These are phyloP conservation scores for Martensiomyces pterosporus DNA, from an alignment of 192 early-diverging fungal species.

Conservation along the genomic window DNA sequence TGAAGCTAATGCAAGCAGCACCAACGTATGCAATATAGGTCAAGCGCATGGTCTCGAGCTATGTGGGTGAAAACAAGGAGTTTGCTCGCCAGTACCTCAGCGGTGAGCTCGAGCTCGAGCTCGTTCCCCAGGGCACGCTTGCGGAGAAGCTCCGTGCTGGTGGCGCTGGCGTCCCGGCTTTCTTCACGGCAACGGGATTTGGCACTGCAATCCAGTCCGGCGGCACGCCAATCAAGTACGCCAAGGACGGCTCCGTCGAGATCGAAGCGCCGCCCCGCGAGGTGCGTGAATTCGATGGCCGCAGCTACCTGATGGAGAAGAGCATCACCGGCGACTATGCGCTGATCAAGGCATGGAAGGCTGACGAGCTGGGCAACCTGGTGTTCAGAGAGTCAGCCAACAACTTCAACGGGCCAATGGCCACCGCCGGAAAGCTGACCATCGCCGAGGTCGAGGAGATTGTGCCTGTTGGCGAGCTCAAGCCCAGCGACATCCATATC, in stretches of 20 bases:
- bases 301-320: conserved; percentile 65
- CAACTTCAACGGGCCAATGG: conserved; percentile 74
- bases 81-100: conserved; percentile 71
- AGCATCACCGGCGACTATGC: conserved; percentile 67
- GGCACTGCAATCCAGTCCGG: conserved; percentile 65
- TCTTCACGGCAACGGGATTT: conserved; percentile 61
- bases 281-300: conserved; percentile 55
- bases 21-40: no score
- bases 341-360: conserved; percentile 77
- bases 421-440: conserved; percentile 60
- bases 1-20: no score
- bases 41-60: conserved; percentile 67
- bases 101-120: conserved; percentile 68
- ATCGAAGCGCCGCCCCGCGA: conserved; percentile 56
- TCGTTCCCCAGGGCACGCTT: conserved; percentile 69
- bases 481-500: conserved; percentile 66
- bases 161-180: conserved; percentile 69
- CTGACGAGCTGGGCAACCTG: conserved; percentile 64
- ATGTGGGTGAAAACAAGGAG: conserved; percentile 73
- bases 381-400: conserved; percentile 61
- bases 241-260: conserved; percentile 48
- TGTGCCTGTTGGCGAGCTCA: conserved; percentile 58
- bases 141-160: conserved; percentile 71
- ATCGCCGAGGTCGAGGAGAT: conserved; percentile 75
- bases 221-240: conserved; percentile 66